Conservation (phyloP, 2,329 filamentous ascomycete species). For the Apiospora phragmitis region DNA sequence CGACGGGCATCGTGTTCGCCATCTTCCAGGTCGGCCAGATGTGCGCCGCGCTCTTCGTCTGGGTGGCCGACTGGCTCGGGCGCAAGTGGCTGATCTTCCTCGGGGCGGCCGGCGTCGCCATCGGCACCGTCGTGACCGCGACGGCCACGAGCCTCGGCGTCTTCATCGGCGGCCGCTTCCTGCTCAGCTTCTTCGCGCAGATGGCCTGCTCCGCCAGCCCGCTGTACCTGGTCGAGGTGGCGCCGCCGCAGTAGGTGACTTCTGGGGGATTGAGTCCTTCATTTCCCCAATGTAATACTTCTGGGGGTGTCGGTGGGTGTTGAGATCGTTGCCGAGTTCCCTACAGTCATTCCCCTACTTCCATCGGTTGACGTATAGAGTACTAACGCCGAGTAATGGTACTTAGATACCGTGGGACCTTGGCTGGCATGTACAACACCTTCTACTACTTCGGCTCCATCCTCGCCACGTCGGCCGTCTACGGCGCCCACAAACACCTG, state of each 20-base stretch:
- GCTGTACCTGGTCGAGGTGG: slow-evolving; percentile 60
- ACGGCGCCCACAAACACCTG: slow-evolving; percentile 31
- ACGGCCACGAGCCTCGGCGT: slow-evolving; percentile 41
- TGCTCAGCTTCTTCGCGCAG: slow-evolving; percentile 54
- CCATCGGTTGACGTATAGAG: too few species aligned
- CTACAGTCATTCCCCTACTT: too few species aligned
- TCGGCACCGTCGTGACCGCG: slow-evolving; percentile 51
- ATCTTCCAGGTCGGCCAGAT: slow-evolving; percentile 47
- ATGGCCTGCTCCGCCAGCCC: slow-evolving; percentile 58
- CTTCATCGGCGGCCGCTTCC: slow-evolving; percentile 54
- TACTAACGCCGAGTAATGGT: too few species aligned
- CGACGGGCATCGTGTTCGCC: slow-evolving; percentile 45
- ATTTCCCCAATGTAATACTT: too few species aligned
- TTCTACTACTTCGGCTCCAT: slow-evolving; percentile 40
- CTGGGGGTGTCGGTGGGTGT: too few species aligned
- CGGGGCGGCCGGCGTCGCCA: slow-evolving; percentile 47
- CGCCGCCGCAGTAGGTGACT: slow-evolving; percentile 59
- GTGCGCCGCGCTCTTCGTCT: slow-evolving; percentile 41
- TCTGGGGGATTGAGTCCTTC: too few species aligned
- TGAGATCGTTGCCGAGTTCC: too few species aligned
- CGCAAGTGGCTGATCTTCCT: slow-evolving; percentile 43
- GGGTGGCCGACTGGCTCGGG: slow-evolving; percentile 45
- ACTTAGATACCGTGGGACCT: slow-evolving; percentile 56
- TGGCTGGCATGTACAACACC: slow-evolving; percentile 55
- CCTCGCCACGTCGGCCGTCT: slow-evolving; percentile 32